A percentile compares a stretch with the other conserved stretches of the same genome.
These are phyloP conservation scores for Ogataea glucozyma DNA, from an alignment of 805 yeast species.

Conservation along the genomic window DNA sequence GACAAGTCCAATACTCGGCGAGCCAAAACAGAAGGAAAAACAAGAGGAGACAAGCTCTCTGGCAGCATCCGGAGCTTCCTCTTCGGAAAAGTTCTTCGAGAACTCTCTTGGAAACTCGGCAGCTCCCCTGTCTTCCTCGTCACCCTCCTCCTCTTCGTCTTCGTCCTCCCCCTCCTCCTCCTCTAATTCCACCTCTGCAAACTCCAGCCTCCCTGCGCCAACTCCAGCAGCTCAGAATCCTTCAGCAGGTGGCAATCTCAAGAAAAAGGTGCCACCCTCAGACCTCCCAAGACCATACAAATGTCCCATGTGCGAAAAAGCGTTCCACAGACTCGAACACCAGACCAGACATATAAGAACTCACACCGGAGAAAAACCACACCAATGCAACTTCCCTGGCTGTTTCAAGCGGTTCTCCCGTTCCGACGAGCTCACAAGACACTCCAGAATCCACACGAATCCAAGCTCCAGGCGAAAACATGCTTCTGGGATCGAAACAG, in stretches of 20 bases:
- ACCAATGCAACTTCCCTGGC: conserved; percentile 80
- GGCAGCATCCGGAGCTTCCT: too few relatives aligned
- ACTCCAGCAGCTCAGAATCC: conserved; percentile 27
- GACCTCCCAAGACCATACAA: conserved; percentile 65
- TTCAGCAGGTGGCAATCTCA: conserved; percentile 23
- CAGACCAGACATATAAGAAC: conserved; percentile 90
- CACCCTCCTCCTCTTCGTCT: too few relatives aligned
- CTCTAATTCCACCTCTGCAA: not conserved
- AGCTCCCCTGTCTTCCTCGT: too few relatives aligned
- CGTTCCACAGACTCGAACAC: conserved; percentile 86
- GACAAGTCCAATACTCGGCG: too few relatives aligned
- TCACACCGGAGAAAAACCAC: conserved; percentile 93
- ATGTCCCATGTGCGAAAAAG: conserved; percentile 81
- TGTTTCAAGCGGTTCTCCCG: conserved; percentile 80
- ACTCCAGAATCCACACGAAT: conserved; percentile 74
- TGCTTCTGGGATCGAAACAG: conserved; percentile 18
- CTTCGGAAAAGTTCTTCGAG: too few relatives aligned
- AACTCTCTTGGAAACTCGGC: too few relatives aligned
- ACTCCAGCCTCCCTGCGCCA: not conserved
- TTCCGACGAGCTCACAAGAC: conserved; percentile 84
- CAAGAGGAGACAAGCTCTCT: too few relatives aligned
- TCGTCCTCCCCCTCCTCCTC: not conserved
- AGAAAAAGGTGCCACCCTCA: conserved; percentile 26
- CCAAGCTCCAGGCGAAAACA: conserved; percentile 42
- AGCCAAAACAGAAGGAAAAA: too few relatives aligned